Conservation (phyloP, 2,329 filamentous ascomycete genomes). For the Neodidymelliopsis sp. region DNA sequence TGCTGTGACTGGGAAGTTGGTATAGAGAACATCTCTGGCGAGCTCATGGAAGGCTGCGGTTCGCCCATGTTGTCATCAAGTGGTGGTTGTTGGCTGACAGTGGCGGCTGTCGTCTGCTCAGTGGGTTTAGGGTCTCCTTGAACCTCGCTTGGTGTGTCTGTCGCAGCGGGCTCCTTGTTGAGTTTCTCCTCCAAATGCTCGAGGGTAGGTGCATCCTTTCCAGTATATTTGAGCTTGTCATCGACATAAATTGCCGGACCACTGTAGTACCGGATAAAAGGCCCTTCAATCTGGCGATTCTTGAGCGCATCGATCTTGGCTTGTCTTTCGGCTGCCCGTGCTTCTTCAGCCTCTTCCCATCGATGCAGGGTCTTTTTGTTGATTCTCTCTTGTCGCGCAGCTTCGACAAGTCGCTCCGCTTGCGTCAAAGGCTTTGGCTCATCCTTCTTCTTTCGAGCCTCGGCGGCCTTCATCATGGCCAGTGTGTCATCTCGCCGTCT, state of each 20-base stretch:
- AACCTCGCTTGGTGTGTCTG: constrained; percentile 15
- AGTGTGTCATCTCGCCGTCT: constrained; percentile 74
- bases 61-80: constrained; percentile 12
- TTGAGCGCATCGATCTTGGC: constrained; percentile 87
- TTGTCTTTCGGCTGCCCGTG: constrained; percentile 81
- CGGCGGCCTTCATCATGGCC: constrained; percentile 67
- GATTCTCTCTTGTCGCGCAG: constrained; percentile 80
- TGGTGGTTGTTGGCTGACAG: constrained; percentile 7
- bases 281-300: constrained; percentile 83
- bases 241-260: constrained; percentile 85
- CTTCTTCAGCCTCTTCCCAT: constrained; percentile 93
- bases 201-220: constrained; percentile 52
- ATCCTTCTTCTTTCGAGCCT: constrained; percentile 70
- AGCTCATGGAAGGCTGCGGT: constrained; percentile 20
- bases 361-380: constrained; percentile 91
- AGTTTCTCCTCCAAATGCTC: constrained; percentile 49
- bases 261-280: constrained; percentile 92
- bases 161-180: constrained; percentile 36
- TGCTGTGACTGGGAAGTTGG: constrained; percentile 26
- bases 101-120: constrained; percentile 2
- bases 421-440: constrained; percentile 87
- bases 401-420: constrained; percentile 82
- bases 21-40: constrained; percentile 22
- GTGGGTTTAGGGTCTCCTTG: constrained; percentile 13
- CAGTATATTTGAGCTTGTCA: constrained; percentile 75